Percentiles rank a stretch among this genome's conserved stretches.
These are phyloP conservation scores for Colletotrichum camelliae DNA, from an alignment of 2,329 filamentous ascomycete genomes.

Conservation along the genomic window DNA sequence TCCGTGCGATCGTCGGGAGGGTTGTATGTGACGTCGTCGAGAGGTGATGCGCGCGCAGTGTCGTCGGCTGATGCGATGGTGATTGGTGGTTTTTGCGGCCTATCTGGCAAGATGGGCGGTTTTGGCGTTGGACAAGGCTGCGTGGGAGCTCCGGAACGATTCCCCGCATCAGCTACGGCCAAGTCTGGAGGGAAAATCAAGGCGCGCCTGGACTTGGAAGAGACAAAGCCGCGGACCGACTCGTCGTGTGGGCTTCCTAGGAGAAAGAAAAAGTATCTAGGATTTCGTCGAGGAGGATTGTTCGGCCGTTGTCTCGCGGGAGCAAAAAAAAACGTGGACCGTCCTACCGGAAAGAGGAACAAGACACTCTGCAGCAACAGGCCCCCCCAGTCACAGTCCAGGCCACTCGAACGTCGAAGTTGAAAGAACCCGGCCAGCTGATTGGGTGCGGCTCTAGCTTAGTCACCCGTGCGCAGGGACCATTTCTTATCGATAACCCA, in stretches of 20 bases:
- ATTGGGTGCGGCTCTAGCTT: constrained; percentile 6
- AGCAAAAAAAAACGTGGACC: neutral
- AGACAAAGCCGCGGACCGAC: no score
- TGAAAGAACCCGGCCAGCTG: neutral
- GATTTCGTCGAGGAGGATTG: neutral
- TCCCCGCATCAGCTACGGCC: constrained; percentile 3
- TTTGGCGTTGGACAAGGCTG: constrained; percentile 4
- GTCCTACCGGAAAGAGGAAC: neutral
- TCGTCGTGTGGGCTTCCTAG: neutral
- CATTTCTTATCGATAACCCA: constrained; percentile 17
- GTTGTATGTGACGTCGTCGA: neutral
- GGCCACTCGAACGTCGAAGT: constrained; percentile 18
- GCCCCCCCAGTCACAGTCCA: neutral
- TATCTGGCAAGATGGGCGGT: constrained; percentile 19
- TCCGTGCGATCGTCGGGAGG: neutral
- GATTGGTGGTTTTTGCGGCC: constrained; percentile 6
- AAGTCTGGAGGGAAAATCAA: neutral
- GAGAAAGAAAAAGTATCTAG: neutral
- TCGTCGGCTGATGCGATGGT: neutral
- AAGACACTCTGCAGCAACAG: constrained; percentile 2
- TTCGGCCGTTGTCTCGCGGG: neutral
- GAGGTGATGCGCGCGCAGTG: neutral
- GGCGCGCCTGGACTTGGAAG: no score
- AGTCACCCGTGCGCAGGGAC: constrained; percentile 1
- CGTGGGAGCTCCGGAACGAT: neutral